Conservation (phyloP, 2,329 filamentous ascomycete genomes). For the Fusarium setosum region DNA sequence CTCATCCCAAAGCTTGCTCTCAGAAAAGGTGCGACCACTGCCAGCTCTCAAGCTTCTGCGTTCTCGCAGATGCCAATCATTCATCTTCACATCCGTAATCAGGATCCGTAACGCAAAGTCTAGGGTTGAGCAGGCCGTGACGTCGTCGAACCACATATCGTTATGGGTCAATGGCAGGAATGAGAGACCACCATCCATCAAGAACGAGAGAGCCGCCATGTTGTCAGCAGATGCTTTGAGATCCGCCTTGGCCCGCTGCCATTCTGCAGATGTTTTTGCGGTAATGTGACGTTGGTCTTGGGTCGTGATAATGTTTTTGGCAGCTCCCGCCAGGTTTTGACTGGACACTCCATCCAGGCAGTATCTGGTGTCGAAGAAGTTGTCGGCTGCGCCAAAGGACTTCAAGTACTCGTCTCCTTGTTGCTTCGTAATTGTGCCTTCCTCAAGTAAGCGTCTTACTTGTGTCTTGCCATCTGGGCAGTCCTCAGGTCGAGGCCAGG, state of each 20-base stretch:
- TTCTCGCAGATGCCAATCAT: slow-evolving; percentile 57
- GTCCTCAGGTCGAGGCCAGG: slow-evolving; percentile 45
- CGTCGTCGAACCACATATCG: slow-evolving; percentile 56
- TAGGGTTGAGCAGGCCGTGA: slow-evolving; percentile 56
- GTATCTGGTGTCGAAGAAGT: slow-evolving; percentile 50
- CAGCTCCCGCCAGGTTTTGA: slow-evolving; percentile 56
- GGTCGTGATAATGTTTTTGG: slow-evolving; percentile 53
- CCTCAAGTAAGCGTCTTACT: slow-evolving; percentile 24
- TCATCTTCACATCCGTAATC: slow-evolving; percentile 50
- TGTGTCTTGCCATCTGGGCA: slow-evolving; percentile 27
- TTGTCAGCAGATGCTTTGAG: slow-evolving; percentile 47
- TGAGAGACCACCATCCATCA: slow-evolving; percentile 56
- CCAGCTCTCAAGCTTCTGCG: slow-evolving; percentile 50
- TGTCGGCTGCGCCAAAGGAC: slow-evolving; percentile 44
- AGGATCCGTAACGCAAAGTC: slow-evolving; percentile 63
- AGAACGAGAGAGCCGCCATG: slow-evolving; percentile 53
- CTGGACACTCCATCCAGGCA: slow-evolving; percentile 54
- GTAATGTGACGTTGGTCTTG: slow-evolving; percentile 47
- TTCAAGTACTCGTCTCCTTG: slow-evolving; percentile 35
- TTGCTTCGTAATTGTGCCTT: slow-evolving; percentile 40
- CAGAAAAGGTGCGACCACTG: slow-evolving; percentile 56
- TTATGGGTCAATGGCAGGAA: slow-evolving; percentile 57
- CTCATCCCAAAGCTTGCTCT: slow-evolving; percentile 57
- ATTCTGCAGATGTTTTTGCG: slow-evolving; percentile 54
- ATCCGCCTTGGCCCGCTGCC: slow-evolving; percentile 45